Conservation (phyloP, 768 basidiomycete genomes). For the Cubamyces lactineus region DNA sequence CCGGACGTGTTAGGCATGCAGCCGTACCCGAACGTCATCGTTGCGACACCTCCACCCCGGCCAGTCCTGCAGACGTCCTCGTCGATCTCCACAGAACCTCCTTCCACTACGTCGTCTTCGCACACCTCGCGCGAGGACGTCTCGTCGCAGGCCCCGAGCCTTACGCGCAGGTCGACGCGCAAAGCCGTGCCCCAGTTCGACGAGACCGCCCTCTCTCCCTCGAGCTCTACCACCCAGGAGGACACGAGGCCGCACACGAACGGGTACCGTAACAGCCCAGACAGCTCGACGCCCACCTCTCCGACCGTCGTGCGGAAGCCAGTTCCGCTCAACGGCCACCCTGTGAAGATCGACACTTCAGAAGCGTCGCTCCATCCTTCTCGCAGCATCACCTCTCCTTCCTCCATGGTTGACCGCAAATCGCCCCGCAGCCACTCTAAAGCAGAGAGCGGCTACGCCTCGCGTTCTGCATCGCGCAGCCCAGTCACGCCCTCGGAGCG, state of each 20-base stretch:
- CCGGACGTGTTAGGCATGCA: constrained; percentile 2
- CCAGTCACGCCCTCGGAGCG: constrained; percentile 17
- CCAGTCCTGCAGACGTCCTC: constrained; percentile 13
- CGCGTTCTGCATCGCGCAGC: constrained; percentile 19
- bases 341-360: constrained; percentile 20
- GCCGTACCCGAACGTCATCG: constrained; percentile 37
- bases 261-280: constrained; percentile 6
- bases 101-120: constrained; percentile 18
- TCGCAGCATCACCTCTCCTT: constrained; percentile 1
- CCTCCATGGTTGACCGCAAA: constrained; percentile 11
- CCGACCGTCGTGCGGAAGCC: constrained; percentile 11
- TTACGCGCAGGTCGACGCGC: constrained; percentile 29
- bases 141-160: constrained; percentile 19
- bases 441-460: constrained; percentile 25
- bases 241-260: constrained; percentile 5
- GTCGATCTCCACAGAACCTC: constrained; percentile 13
- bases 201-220: constrained; percentile 10
- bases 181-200: constrained; percentile 31
- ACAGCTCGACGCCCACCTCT: constrained; percentile 5
- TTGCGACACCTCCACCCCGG: constrained; percentile 34
- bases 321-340: constrained; percentile 15
- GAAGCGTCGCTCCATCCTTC: constrained; percentile 13
- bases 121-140: constrained; percentile 19
- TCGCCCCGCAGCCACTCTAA: constrained; percentile 16
- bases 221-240: constrained; percentile 8